phyloP scores from a whole-genome alignment of 2,329 filamentous ascomycete species.

The Trichoderma semiorbis region DNA sequence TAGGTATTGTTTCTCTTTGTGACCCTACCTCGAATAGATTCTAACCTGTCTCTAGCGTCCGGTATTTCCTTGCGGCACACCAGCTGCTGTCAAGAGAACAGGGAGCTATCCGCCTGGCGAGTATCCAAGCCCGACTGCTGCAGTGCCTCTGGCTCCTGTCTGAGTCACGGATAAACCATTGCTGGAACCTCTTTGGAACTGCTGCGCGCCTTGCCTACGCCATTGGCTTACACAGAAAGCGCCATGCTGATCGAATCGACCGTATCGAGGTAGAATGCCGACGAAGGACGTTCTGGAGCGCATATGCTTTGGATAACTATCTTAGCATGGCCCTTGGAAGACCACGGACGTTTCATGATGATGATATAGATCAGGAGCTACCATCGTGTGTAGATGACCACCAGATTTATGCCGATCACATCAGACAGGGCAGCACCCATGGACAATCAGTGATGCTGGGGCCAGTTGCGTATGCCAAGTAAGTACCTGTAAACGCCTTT shows the following conservation, averaged over 20 bases:
- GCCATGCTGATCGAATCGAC: conserved; percentile 8
- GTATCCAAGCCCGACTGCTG: conserved; percentile 1
- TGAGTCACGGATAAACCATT: conserved; percentile 11
- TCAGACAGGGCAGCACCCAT: conserved; percentile 1
- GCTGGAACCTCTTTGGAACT: conserved; percentile 13
- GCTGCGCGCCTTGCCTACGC: conserved; percentile 10
- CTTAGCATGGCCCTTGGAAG: conserved; percentile 9
- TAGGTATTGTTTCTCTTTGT: not conserved
- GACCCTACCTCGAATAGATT: not conserved
- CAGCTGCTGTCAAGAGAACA: conserved; percentile 3
- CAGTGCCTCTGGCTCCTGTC: conserved; percentile 12
- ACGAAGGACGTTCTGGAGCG: conserved; percentile 9
- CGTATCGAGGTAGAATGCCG: conserved; percentile 7
- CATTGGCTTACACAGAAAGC: conserved; percentile 9
- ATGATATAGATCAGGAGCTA: conserved; percentile 8
- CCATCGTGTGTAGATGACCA: conserved; percentile 1
- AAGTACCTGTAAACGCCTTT: not conserved
- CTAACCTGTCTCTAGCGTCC: not conserved
- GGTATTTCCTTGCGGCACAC: conserved; percentile 7
- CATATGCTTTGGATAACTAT: conserved; percentile 8
- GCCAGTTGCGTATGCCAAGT: conserved; percentile 9
- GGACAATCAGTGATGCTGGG: conserved; percentile 5
- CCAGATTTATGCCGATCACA: conserved; percentile 5
- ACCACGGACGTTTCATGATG: conserved; percentile 11
- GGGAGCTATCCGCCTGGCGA: conserved; percentile 4